Conservation (phyloP, 768 basidiomycete species). For the Coprinopsis cinerea region DNA sequence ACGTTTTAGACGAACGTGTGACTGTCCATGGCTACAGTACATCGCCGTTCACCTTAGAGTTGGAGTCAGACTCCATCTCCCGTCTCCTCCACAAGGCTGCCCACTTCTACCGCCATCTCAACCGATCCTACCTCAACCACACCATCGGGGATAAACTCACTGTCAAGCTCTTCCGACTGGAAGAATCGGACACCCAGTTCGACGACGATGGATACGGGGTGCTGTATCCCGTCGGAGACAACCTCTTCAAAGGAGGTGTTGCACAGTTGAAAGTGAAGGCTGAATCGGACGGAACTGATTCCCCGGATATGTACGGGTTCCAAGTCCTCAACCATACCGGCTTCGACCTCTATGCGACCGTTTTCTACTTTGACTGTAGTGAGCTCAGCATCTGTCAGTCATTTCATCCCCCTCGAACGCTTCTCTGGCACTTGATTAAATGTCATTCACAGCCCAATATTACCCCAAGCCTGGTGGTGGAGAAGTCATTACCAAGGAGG, state of each 20-base stretch:
- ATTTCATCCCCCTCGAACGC: too few relatives aligned
- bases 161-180: neutral
- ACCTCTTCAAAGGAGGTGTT: neutral
- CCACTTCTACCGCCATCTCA: neutral
- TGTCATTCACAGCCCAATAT: slow-evolving; percentile 7
- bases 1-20: neutral
- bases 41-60: neutral
- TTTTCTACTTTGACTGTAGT: neutral
- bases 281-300: too few relatives aligned
- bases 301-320: neutral
- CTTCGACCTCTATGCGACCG: neutral
- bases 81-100: neutral
- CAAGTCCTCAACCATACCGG: neutral
- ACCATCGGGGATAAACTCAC: neutral
- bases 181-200: neutral
- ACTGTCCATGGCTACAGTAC: neutral
- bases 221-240: neutral
- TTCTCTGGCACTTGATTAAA: too few relatives aligned
- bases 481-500: slow-evolving; percentile 1
- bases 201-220: neutral
- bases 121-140: neutral
- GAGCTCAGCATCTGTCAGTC: neutral
- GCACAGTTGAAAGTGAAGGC: neutral
- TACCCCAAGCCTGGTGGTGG: neutral
- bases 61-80: neutral